These are phyloP conservation scores for Mycogone perniciosa DNA, from an alignment of 2,329 filamentous ascomycete genomes.

Conservation along the genomic window DNA sequence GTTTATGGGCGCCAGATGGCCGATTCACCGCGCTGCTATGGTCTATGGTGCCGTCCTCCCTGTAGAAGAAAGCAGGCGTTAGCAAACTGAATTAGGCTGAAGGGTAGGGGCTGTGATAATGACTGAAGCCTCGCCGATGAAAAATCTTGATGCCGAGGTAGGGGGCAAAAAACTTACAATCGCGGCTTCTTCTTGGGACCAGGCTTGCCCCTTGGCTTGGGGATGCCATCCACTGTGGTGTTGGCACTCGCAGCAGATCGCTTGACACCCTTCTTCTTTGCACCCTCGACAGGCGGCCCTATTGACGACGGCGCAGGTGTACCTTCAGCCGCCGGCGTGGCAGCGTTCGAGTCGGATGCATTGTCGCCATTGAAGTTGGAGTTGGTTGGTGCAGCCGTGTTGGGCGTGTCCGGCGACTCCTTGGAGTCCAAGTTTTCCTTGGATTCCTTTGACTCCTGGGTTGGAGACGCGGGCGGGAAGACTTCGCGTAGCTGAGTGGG, in stretches of 20 bases:
- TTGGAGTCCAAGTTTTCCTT: slow-evolving; percentile 32
- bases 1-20: slow-evolving; percentile 61
- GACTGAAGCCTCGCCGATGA: neutral
- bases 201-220: slow-evolving; percentile 78
- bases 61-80: slow-evolving; percentile 22
- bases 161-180: slow-evolving; percentile 59
- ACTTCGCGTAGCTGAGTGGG: slow-evolving; percentile 46
- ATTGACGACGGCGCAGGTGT: slow-evolving; percentile 51
- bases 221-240: slow-evolving; percentile 52
- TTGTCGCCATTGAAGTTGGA: slow-evolving; percentile 46
- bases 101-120: neutral
- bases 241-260: slow-evolving; percentile 60
- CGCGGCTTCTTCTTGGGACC: slow-evolving; percentile 95
- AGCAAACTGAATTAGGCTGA: neutral
- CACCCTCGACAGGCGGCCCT: slow-evolving; percentile 53
- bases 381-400: slow-evolving; percentile 25
- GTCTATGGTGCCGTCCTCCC: slow-evolving; percentile 59
- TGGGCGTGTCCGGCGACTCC: slow-evolving; percentile 40
- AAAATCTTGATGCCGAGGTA: slow-evolving; percentile 5
- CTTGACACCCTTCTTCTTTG: slow-evolving; percentile 72
- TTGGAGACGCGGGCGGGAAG: slow-evolving; percentile 36
- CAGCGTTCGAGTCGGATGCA: slow-evolving; percentile 53
- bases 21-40: slow-evolving; percentile 44
- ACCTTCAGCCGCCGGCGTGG: slow-evolving; percentile 50
- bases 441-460: slow-evolving; percentile 25